A percentile compares a stretch with the other conserved stretches of the same genome.
Conservation (phyloP, 495 filamentous ascomycete genomes). For the Aspergillus wentii region DNA sequence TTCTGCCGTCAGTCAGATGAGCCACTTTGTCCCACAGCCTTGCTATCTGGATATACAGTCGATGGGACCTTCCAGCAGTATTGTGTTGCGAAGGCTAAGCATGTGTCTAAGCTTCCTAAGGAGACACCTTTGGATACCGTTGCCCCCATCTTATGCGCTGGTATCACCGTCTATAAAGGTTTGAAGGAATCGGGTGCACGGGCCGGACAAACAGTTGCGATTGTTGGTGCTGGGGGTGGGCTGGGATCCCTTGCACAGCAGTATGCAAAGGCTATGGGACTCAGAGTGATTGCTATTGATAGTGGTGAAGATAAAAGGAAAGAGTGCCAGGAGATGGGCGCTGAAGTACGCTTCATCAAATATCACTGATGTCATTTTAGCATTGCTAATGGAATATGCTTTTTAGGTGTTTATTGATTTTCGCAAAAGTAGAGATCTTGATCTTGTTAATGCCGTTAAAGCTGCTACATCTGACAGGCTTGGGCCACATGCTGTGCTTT, state of each 20-base stretch:
- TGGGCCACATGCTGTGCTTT: slow-evolving; percentile 72
- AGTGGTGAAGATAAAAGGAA: slow-evolving; percentile 70
- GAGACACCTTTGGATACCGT: slow-evolving; percentile 64
- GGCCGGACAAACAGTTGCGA: slow-evolving; percentile 74
- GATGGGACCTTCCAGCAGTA: slow-evolving; percentile 56
- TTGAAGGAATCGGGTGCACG: slow-evolving; percentile 70
- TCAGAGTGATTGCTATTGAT: slow-evolving; percentile 70
- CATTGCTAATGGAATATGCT: neutral
- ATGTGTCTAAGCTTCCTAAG: slow-evolving; percentile 70
- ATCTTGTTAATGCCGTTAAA: slow-evolving; percentile 69
- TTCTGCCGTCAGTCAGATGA: slow-evolving; percentile 64
- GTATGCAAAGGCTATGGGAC: slow-evolving; percentile 80
- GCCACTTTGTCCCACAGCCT: slow-evolving; percentile 59
- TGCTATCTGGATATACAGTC: slow-evolving; percentile 61
- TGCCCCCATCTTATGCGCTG: slow-evolving; percentile 74
- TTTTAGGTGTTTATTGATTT: slow-evolving; percentile 70
- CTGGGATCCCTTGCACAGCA: slow-evolving; percentile 75
- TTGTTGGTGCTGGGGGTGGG: slow-evolving; percentile 87
- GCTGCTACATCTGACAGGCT: slow-evolving; percentile 59
- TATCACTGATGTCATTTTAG: neutral
- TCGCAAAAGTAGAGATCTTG: slow-evolving; percentile 38
- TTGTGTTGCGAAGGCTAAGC: slow-evolving; percentile 69
- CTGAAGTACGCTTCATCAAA: slow-evolving; percentile 15
- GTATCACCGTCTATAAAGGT: slow-evolving; percentile 84
- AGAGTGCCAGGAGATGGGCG: slow-evolving; percentile 59